Evolutionary conservation across 352 stramenopile species (phyloP), one percentile per base, ranked within the genome.

Genomic region (Phytophthora megakarya): DNA sequence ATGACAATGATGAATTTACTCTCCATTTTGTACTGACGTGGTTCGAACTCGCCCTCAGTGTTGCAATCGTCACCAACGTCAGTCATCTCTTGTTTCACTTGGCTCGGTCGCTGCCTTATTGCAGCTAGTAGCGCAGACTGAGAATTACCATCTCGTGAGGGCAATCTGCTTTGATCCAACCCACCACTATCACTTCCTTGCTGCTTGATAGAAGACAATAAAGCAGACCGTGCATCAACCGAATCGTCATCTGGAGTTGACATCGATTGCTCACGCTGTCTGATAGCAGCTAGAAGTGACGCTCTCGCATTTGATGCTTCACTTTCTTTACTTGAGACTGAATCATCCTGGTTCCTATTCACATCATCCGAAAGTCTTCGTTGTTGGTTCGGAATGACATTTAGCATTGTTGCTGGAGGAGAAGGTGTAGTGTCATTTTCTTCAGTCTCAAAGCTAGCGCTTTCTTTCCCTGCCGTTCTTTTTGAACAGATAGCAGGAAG

Each of bases 1-100:
- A 92, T 90, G 9, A 73, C 49, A 0, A 48, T 48, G 39, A 90
- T 78, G 47, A 92, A 94, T 26, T 83, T 90, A 42, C 61, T 78
- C 6, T 76, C 61, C 40, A 84, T 75, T 7, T 70, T 72, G 61
- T 89, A 91, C 28, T 76, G 66, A 1, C 66, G 78, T 33, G 78
- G 63, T 4, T 72, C 60, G 56, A 80, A 88, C 21, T 72, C n/a
- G 5, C 48, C 37, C 26, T 59, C 19, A 60, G 30, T 39, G 22
- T 15, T 61, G 16, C 0, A 47, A 46, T 7, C 40, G 33, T 58
- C 25, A 26, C 0, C n/a, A 19, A 33, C 32, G 2, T 28, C 23
- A 32, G 28, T 9, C 19, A 30, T 22, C 32, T 50, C 35, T 15
- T 47, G 35, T 21, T 44, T 48, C n/a, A 22, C 26, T 48, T 69